Evolutionary conservation across 2,329 filamentous ascomycete genomes (phyloP).

Genomic region (Pseudogymnoascus sp.): DNA sequence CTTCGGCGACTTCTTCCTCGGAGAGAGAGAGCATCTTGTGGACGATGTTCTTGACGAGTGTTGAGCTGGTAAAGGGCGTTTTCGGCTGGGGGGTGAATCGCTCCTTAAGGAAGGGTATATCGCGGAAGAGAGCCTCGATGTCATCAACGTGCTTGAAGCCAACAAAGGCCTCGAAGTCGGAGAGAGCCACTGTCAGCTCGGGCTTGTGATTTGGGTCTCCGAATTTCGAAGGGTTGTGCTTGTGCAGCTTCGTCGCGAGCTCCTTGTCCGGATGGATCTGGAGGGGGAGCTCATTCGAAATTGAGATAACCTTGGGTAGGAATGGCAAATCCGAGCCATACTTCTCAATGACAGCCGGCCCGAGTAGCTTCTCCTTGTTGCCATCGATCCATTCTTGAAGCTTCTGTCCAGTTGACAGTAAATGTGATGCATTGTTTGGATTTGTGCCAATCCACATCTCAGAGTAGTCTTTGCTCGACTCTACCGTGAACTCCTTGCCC

Average conservation of each 20-base stretch:
- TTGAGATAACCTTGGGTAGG: slow-evolving; percentile 69
- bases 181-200: slow-evolving; percentile 67
- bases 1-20: slow-evolving; percentile 43
- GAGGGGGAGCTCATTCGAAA: slow-evolving; percentile 66
- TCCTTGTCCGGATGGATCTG: slow-evolving; percentile 69
- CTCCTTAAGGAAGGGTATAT: slow-evolving; percentile 19
- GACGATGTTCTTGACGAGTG: slow-evolving; percentile 47
- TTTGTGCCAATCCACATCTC: slow-evolving; percentile 77
- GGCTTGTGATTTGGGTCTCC: slow-evolving; percentile 72
- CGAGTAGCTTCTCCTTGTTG: slow-evolving; percentile 56
- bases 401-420: slow-evolving; percentile 54
- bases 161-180: slow-evolving; percentile 67
- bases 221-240: slow-evolving; percentile 57
- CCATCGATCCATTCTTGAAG: slow-evolving; percentile 58
- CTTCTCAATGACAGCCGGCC: slow-evolving; percentile 51
- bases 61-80: slow-evolving; percentile 47
- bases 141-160: slow-evolving; percentile 62
- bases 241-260: slow-evolving; percentile 57
- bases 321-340: slow-evolving; percentile 63
- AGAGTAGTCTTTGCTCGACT: slow-evolving; percentile 57
- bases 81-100: slow-evolving; percentile 24
- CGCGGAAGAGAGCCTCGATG: slow-evolving; percentile 49
- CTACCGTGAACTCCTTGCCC: slow-evolving; percentile 53
- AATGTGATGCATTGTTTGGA: slow-evolving; percentile 59
- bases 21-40: slow-evolving; percentile 48